Percentiles rank a stretch among this genome's conserved stretches.
Evolutionary conservation across 2,329 filamentous ascomycete species (phyloP).

Genomic region (Cytospora paraplurivora): DNA sequence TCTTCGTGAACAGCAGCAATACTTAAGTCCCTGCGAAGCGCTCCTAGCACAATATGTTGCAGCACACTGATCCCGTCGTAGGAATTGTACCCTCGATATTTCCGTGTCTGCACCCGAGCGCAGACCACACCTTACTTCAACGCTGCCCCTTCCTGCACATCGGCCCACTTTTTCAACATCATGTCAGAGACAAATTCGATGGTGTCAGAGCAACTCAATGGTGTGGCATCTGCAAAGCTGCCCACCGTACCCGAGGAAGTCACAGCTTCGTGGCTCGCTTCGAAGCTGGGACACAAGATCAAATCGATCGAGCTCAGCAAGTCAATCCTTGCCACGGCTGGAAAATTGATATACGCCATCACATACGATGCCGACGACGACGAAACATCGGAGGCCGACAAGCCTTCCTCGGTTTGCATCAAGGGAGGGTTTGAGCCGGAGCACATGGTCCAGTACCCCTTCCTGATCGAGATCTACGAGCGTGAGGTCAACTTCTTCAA

Average conservation of each 20-base stretch:
- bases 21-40: too few relatives aligned
- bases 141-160: too few relatives aligned
- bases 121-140: too few relatives aligned
- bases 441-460: conserved; percentile 6
- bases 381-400: conserved; percentile 22
- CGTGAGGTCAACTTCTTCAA: conserved; percentile 21
- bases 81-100: too few relatives aligned
- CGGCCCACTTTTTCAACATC: background rate
- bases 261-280: conserved; percentile 34
- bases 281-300: conserved; percentile 35
- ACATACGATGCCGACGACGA: conserved; percentile 34
- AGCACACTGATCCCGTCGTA: too few relatives aligned
- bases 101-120: too few relatives aligned
- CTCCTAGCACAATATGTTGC: too few relatives aligned
- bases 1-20: too few relatives aligned
- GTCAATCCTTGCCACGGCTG: conserved; percentile 34
- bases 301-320: conserved; percentile 32
- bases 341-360: conserved; percentile 37
- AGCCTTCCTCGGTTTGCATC: conserved; percentile 27
- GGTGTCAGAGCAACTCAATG: background rate
- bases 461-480: conserved; percentile 11
- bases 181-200: background rate
- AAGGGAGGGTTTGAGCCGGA: conserved; percentile 21
- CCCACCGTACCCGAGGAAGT: conserved; percentile 34
- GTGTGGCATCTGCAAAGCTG: conserved; percentile 26